These are phyloP conservation scores for Eimeria tenella DNA, from an alignment of 169 alveolate species.

Conservation along the genomic window DNA sequence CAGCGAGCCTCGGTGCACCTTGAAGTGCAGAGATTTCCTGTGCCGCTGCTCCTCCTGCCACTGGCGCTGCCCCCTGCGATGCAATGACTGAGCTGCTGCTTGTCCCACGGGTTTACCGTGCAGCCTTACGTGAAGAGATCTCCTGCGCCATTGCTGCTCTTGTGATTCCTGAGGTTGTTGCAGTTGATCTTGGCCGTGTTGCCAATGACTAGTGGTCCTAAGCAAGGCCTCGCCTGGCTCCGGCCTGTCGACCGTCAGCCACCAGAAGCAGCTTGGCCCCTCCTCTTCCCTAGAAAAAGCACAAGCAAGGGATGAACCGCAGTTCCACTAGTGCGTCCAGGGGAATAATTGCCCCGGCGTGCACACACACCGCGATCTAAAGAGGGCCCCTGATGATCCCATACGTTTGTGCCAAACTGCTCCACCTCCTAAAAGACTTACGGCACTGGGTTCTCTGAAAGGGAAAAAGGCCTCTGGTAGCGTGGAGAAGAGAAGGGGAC, in stretches of 20 bases:
- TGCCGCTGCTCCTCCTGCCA: background rate
- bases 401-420: background rate
- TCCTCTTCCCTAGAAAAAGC: conserved; percentile 22
- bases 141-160: conserved; percentile 6
- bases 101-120: background rate
- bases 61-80: background rate
- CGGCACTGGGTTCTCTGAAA: conserved; percentile 17
- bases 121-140: background rate
- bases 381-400: background rate
- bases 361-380: too few relatives aligned
- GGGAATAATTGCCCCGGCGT: too few relatives aligned
- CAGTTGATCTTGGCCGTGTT: background rate
- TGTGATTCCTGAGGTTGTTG: background rate
- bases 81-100: background rate
- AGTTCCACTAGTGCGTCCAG: too few relatives aligned
- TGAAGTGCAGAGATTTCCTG: background rate
- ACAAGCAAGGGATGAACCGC: background rate
- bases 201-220: conserved; percentile 1
- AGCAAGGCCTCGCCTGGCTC: background rate
- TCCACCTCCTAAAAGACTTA: background rate
- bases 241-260: background rate
- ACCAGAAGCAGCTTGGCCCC: conserved; percentile 43
- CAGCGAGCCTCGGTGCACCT: background rate
- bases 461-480: conserved; percentile 51
- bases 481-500: conserved; percentile 26